These are phyloP conservation scores for Brassica napus DNA, from an alignment of 345 rosid genomes.

Conservation along the genomic window Da-Ae NC_063452.1:5094501-5095000, in stretches of 20 bases:
- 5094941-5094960: background rate
- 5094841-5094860: background rate
- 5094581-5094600: constrained; percentile 53
- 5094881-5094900: background rate
- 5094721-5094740: constrained; percentile 81
- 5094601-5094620: constrained; percentile 65
- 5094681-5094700: constrained; percentile 66
- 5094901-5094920: background rate
- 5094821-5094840: background rate
- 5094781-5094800: background rate
- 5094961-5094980: constrained; percentile 3
- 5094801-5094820: background rate
- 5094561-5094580: constrained; percentile 56
- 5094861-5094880: no score
- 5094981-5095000: constrained; percentile 10
- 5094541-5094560: constrained; percentile 22
- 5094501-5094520: no score
- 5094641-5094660: constrained; percentile 43
- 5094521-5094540: no score
- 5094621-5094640: constrained; percentile 52
- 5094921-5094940: background rate
- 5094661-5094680: constrained; percentile 83
- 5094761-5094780: background rate
- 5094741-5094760: constrained; percentile 20
- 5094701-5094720: constrained; percentile 91